A percentile compares a stretch with the other conserved stretches of the same genome.
These are phyloP conservation scores for Aspergillus carbonarius DNA, from an alignment of 2,329 filamentous ascomycete genomes.

Conservation along the genomic window DNA sequence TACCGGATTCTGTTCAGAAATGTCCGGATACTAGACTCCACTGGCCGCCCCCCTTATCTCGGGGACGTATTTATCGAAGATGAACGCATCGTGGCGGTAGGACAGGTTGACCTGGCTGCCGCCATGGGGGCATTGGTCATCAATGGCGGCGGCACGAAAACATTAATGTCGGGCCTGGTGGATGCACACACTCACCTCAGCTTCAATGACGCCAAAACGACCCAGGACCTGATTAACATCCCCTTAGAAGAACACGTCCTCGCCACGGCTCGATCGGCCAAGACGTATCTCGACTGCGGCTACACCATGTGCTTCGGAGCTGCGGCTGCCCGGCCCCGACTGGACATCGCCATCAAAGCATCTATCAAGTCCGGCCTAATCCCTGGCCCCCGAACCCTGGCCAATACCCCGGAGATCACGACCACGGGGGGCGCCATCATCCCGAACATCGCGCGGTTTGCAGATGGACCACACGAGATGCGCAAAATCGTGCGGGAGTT, in stretches of 20 bases:
- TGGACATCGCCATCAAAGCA: slow-evolving; percentile 9
- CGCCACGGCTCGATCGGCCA: slow-evolving; percentile 5
- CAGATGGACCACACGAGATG: slow-evolving; percentile 42
- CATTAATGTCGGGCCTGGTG: neutral
- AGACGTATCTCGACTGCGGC: slow-evolving; percentile 8
- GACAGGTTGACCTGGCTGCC: neutral
- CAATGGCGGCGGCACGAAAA: neutral
- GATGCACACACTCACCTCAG: slow-evolving; percentile 7
- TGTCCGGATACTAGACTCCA: slow-evolving; percentile 44
- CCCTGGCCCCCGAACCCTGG: slow-evolving; percentile 8
- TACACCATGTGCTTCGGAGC: slow-evolving; percentile 17
- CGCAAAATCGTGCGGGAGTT: slow-evolving; percentile 25
- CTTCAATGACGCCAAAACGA: neutral
- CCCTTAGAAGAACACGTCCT: slow-evolving; percentile 9
- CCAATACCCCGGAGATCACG: slow-evolving; percentile 7
- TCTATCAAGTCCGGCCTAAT: slow-evolving; percentile 9
- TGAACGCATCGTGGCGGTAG: slow-evolving; percentile 28
- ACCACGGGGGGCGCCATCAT: slow-evolving; percentile 6
- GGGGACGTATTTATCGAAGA: slow-evolving; percentile 45
- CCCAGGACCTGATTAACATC: neutral
- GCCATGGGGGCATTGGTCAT: neutral
- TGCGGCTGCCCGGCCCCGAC: slow-evolving; percentile 8
- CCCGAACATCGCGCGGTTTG: slow-evolving; percentile 13
- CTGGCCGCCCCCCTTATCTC: slow-evolving; percentile 37
- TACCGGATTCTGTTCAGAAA: slow-evolving; percentile 36